Evolutionary conservation across 805 yeast genomes (phyloP), one percentile per base, ranked within the genome.

Genomic region (Phaffomyces thermotolerans): DNA sequence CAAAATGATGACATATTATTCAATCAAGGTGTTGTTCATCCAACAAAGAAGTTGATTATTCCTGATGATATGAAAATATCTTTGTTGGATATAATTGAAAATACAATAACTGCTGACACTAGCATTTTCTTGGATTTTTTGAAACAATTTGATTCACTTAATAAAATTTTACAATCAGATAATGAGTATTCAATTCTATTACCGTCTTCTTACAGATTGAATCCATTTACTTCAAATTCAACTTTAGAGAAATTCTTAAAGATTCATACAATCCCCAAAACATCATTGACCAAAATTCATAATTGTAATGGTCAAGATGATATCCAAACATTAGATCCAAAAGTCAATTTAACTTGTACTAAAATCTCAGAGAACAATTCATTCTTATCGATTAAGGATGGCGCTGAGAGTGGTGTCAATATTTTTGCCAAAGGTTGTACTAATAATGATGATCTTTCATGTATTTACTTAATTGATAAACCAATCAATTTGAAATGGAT

Each of bases 1-100:
- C 50, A 70, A 41, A 71, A 75, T 46, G 63, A 76, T 1, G 96
- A 90, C 57, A 73, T 86, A 7, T 57, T 90, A 13, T 90, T 85
- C 58, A 79, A 76, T 49, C 83, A 84, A 58, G 98, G 98, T 2
- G 95, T 90, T 0, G 76, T 84, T 1, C 96, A 87, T 58, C 79
- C 90, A 2, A 66, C 84, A 12, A 65, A 72, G 32, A 60, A 71
- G 6, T 67, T 85, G 1, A 50, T 76, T 4, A 63, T 85, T 14
- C 95, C 96, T 0, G 59, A 64, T 0, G 60, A 65, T 22, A 59
- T 90, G 27, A 59, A 68, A 7, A 73, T 90, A 3, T 55, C 79
- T 0, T 60, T 82, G 10, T 38, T 47, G 4, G 82, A 87, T 43
- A 67, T 90, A 41, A 64, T 88, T 8, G 56, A 56, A 4, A 69